Evolutionary conservation across 305 asterid species (phyloP).

Genomic region (Fraxinus dipetala): DNA sequence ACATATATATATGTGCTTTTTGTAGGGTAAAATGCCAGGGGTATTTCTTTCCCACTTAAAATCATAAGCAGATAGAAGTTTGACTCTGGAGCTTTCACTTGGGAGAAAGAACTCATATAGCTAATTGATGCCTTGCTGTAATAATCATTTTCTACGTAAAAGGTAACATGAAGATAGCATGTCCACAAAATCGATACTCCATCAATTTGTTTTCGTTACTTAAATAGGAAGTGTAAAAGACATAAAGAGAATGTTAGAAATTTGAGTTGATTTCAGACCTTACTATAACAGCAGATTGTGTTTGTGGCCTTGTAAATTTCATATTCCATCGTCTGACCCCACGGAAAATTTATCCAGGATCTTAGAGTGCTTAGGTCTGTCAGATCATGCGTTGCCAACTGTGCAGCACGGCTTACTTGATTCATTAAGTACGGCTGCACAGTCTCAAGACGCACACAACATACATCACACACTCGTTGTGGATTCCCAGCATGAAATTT

Average conservation of each 20-base stretch:
- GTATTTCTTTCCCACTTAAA: background rate
- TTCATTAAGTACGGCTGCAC: constrained; percentile 88
- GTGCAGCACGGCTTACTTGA: constrained; percentile 88
- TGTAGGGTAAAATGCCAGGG: background rate
- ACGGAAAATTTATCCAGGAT: constrained; percentile 97
- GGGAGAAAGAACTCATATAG: constrained; percentile 1
- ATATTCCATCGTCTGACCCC: constrained; percentile 97
- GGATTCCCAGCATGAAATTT: constrained; percentile 69
- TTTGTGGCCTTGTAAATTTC: constrained; percentile 96
- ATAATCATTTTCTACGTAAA: background rate
- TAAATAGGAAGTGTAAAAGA: background rate
- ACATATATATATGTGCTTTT: background rate
- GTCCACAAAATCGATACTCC: constrained; percentile 1
- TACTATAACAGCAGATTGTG: constrained; percentile 65
- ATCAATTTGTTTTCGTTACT: background rate
- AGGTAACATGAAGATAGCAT: background rate
- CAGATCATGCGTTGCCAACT: constrained; percentile 82
- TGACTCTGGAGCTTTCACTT: background rate
- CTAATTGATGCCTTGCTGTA: constrained; percentile 9
- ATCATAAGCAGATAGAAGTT: background rate
- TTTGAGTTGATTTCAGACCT: constrained; percentile 40
- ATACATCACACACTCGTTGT: constrained; percentile 93
- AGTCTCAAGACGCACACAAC: constrained; percentile 81
- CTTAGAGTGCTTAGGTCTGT: constrained; percentile 95
- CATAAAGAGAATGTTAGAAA: background rate